Evolutionary conservation across 2,329 filamentous ascomycete species (phyloP), one percentile per base, ranked within the genome.

Genomic region (Microascus cirrosus): DNA sequence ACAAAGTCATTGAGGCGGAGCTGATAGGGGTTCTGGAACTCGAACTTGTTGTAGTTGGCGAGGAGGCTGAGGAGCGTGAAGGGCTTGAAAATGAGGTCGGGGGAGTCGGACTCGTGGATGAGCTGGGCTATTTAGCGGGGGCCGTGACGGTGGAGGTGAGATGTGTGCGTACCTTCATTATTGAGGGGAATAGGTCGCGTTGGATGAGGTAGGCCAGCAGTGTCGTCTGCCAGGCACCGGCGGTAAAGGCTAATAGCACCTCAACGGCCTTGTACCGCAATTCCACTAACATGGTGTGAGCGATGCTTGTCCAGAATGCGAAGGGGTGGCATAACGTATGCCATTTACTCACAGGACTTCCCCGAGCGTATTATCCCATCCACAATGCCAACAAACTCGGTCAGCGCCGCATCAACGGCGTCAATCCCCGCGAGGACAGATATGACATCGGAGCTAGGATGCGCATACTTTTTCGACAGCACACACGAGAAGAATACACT

Each of bases 31-130:
- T 99, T 99, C 69, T 96, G 92, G 59, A 95, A 93, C 71, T 99
- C 94, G 67, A 99, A 99, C 71, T 97, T 99, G 80, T 99, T 97
- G 79, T 97, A 97, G 73, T 97, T 99, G 62, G 90, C 89, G 57
- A 99, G 77, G 3, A 97, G 78, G 13, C 93, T 93, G 22, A 96
- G 78, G 11, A 97, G 80, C 15, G 87, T 83, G 63, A 96, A 91
- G 0, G 93, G 87, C 59, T 89, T 82, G 51, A 90, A 81, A 59
- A 82, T 83, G 65, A 80, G 78, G 20, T 77, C 74, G 36, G 82
- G 77, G 25, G 80, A 78, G 60, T 90, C 85, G 52, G 85, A 81
- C 63, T 95, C 90, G 74, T 94, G 87, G 60, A 95, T 83, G 68
- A 91, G 89, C 89, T 91, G 63, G 11, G 20, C 45, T 22, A 4